Evolutionary conservation across 257 asterid genomes (phyloP), one percentile per base, ranked within the genome.

Genomic region (Anisodus acutangulus): DNA sequence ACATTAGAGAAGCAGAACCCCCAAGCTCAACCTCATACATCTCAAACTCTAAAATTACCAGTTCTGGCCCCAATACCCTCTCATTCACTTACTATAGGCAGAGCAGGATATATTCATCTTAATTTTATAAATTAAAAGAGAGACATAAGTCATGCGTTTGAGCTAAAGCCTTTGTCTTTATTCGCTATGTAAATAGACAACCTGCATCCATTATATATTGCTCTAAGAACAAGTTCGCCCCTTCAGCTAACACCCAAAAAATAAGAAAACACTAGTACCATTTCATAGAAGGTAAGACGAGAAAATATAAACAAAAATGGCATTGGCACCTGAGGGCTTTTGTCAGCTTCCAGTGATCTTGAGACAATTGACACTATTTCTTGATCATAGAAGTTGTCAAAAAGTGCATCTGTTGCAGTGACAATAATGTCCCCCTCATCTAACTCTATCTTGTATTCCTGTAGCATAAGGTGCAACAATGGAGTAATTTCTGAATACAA

Each of bases 331-430:
- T 92, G 85, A 0, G 85, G 94, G 26, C 82, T 85, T 84, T 84
- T 88, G 81, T 86, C 89, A 45, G 89, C 87, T 83, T 88, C 91
- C 82, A 94, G 88, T 31, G 90, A 92, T 69, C 90, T 88, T 58
- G 87, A 76, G 89, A 91, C 91, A 8, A 87, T 85, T 74, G 91
- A 87, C 16, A 89, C 88, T 55, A 94, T 92, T 84, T 91, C 99
- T 88, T 90, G 91, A 66, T 91, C 93, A 49, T 93, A 94, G 80
- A 96, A 88, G 82, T 96, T 96, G 91, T 93, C 97, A 68, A 92
- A 88, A 81, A 94, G 92, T 81, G 98, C 99, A 88, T 94, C 97
- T 0, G 98, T 92, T 49, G 95, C 98, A 54, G 85, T 83, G 63
- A 96, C 85, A 81, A 93, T 85, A 84, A 91, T 79, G 80, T 96